phyloP scores from a whole-genome alignment of 1,284 basidiomycete species.

The Boletus semigastroideus region DNA sequence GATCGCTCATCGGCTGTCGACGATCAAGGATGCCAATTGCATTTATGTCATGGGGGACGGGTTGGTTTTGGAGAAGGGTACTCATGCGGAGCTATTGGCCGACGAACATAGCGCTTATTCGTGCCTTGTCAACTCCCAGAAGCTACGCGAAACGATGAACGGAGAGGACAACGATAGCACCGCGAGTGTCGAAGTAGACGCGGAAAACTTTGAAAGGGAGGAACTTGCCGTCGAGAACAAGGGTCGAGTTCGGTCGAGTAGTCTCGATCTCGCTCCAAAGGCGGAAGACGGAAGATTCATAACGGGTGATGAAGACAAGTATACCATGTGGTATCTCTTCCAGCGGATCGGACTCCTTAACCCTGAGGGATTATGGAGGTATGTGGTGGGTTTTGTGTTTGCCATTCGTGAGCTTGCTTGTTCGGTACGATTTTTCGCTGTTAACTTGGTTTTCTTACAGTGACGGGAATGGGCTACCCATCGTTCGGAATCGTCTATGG shows the following conservation, averaged over 20 bases:
- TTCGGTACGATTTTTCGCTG: slow-evolving; percentile 1
- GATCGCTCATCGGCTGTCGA: slow-evolving; percentile 77
- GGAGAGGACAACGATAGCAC: slow-evolving; percentile 31
- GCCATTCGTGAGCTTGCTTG: slow-evolving; percentile 45
- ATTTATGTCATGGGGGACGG: slow-evolving; percentile 91
- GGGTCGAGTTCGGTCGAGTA: slow-evolving; percentile 66
- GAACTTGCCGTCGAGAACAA: slow-evolving; percentile 67
- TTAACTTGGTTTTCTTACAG: slow-evolving; percentile 21
- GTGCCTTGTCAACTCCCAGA: slow-evolving; percentile 77
- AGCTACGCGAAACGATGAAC: slow-evolving; percentile 53
- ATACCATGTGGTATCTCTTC: slow-evolving; percentile 62
- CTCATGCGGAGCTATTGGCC: slow-evolving; percentile 73
- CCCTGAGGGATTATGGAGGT: slow-evolving; percentile 54
- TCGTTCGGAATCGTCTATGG: slow-evolving; percentile 83
- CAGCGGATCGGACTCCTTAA: slow-evolving; percentile 70
- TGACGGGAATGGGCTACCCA: slow-evolving; percentile 83
- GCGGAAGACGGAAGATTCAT: slow-evolving; percentile 39
- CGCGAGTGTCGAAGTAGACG: slow-evolving; percentile 39
- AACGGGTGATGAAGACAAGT: slow-evolving; percentile 42
- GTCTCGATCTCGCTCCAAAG: slow-evolving; percentile 67
- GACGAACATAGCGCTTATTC: slow-evolving; percentile 70
- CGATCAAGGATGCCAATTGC: slow-evolving; percentile 79
- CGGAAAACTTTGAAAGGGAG: slow-evolving; percentile 54
- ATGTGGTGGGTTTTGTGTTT: slow-evolving; percentile 53
- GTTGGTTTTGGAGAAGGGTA: slow-evolving; percentile 80